phyloP scores from a whole-genome alignment of 495 filamentous ascomycete species.

The Neurospora sp. region DNA sequence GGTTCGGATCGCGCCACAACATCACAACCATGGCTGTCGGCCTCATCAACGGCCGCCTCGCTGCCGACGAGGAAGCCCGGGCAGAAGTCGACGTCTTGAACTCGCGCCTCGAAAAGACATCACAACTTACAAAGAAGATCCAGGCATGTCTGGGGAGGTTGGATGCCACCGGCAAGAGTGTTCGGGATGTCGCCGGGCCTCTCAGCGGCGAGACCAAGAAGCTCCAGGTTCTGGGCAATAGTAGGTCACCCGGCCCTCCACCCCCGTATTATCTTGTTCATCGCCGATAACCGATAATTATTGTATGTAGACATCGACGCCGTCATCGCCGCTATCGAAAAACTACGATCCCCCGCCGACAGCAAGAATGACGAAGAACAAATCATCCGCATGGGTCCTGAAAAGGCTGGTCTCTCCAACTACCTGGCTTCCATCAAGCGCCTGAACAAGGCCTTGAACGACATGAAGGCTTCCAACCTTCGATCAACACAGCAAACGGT shows the following conservation, averaged over 20 bases:
- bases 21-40: constrained; percentile 34
- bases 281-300: constrained; percentile 4
- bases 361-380: constrained; percentile 80
- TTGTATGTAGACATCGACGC: constrained; percentile 60
- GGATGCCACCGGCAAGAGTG: constrained; percentile 76
- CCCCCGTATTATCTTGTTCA: neutral
- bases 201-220: constrained; percentile 87
- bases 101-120: constrained; percentile 52
- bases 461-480: constrained; percentile 78
- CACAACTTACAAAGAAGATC: constrained; percentile 83
- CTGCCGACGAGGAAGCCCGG: constrained; percentile 50
- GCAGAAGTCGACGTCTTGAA: constrained; percentile 59
- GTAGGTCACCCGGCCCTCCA: constrained; percentile 28
- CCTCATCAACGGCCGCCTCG: constrained; percentile 33
- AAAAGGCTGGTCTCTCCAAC: constrained; percentile 67
- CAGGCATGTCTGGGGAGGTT: constrained; percentile 74
- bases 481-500: constrained; percentile 86
- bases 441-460: constrained; percentile 64
- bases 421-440: constrained; percentile 86
- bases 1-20: neutral
- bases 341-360: constrained; percentile 77
- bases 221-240: constrained; percentile 72
- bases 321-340: constrained; percentile 76
- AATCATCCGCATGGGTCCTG: constrained; percentile 76
- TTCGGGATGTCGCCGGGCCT: constrained; percentile 84